Percentiles rank a stretch among this genome's conserved stretches.
Conservation (phyloP, 805 yeast genomes). For the Myxozyma neotropica region DNA sequence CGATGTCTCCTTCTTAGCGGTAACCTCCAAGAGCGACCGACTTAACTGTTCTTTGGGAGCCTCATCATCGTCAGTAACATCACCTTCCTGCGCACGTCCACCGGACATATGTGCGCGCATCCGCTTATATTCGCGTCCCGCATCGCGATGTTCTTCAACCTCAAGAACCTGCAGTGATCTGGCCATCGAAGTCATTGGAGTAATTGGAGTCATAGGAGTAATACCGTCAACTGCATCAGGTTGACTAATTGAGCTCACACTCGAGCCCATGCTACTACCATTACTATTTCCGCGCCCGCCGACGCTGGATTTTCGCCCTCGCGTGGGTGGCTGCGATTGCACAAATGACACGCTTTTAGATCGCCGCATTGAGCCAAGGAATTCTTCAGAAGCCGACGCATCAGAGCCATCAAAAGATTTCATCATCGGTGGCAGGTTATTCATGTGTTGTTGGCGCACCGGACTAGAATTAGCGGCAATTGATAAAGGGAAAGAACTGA, state of each 20-base stretch:
- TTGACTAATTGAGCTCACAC: too few species aligned
- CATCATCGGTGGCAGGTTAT: background rate
- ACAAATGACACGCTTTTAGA: slow-evolving; percentile 29
- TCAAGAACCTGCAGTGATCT: slow-evolving; percentile 13
- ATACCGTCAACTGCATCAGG: background rate
- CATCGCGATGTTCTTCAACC: slow-evolving; percentile 17
- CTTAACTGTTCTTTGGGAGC: background rate
- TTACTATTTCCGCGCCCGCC: background rate
- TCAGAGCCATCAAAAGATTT: background rate
- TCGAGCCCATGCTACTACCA: too few species aligned
- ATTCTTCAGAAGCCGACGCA: background rate
- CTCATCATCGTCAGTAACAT: slow-evolving; percentile 1
- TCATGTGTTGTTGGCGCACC: background rate
- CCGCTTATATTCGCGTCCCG: slow-evolving; percentile 23
- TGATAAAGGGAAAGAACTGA: background rate
- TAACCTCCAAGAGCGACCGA: background rate
- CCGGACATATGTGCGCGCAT: slow-evolving; percentile 6
- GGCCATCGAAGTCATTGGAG: slow-evolving; percentile 8
- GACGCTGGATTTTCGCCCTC: slow-evolving; percentile 16
- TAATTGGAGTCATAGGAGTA: slow-evolving; percentile 10
- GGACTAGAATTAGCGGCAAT: background rate
- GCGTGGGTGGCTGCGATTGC: slow-evolving; percentile 14
- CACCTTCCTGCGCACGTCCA: background rate
- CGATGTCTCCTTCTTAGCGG: background rate
- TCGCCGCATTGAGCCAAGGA: slow-evolving; percentile 15